These are phyloP conservation scores for Hymenoscyphus fructigenus DNA, from an alignment of 2,329 filamentous ascomycete genomes.

Conservation along the genomic window DNA sequence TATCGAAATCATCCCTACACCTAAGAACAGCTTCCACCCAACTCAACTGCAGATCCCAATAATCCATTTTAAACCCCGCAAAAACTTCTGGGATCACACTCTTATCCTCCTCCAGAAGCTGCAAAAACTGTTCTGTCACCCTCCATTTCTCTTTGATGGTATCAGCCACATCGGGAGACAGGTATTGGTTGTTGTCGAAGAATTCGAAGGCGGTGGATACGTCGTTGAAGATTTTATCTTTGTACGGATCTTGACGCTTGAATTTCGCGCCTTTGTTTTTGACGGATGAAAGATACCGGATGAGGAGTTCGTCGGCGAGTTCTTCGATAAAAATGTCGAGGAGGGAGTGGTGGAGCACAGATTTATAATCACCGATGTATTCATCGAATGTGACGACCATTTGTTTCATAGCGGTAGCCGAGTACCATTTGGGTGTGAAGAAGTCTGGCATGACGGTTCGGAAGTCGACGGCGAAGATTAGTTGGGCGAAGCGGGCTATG, in stretches of 20 bases:
- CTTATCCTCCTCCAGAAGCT: constrained; percentile 75
- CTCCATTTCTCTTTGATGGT: constrained; percentile 90
- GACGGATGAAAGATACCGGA: constrained; percentile 78
- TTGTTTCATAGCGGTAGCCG: constrained; percentile 81
- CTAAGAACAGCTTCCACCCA: constrained; percentile 95
- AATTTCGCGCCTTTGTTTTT: constrained; percentile 91
- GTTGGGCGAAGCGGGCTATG: constrained; percentile 78
- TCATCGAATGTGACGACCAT: constrained; percentile 95
- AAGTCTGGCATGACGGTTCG: constrained; percentile 78
- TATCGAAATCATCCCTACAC: constrained; percentile 88
- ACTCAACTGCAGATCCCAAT: constrained; percentile 91
- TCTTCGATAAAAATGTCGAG: constrained; percentile 92
- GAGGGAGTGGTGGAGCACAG: constrained; percentile 81
- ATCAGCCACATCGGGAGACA: constrained; percentile 66
- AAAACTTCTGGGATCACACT: constrained; percentile 74
- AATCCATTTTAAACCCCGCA: constrained; percentile 76
- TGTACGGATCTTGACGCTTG: constrained; percentile 80
- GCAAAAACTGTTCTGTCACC: constrained; percentile 80
- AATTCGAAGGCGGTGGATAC: constrained; percentile 87
- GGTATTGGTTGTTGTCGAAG: constrained; percentile 63
- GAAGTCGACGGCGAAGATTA: constrained; percentile 93
- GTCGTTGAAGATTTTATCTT: constrained; percentile 92
- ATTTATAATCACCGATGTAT: constrained; percentile 84
- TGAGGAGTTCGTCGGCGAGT: constrained; percentile 85
- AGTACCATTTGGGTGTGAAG: constrained; percentile 90